These are phyloP conservation scores for Calophaca sinica DNA, from an alignment of 306 rosid genomes.

Conservation along the genomic window DNA sequence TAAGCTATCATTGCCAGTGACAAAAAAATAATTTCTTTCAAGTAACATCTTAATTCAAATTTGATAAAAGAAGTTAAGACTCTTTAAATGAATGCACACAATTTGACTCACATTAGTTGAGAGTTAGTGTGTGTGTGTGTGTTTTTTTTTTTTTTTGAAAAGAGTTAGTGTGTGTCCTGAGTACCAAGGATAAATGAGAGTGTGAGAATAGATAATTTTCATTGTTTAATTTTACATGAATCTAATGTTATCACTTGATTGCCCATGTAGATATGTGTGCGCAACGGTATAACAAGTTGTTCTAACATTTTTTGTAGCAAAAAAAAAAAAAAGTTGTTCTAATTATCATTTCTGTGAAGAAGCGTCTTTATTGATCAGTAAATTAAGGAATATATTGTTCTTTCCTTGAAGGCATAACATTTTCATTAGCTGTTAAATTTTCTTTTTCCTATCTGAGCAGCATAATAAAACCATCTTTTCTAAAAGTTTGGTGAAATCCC, in stretches of 20 bases:
- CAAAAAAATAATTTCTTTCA: too few relatives aligned
- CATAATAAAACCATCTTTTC: slow-evolving; percentile 15
- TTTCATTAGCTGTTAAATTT: slow-evolving; percentile 1
- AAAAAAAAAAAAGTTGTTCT: too few relatives aligned
- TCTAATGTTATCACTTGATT: background rate
- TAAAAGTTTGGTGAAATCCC: slow-evolving; percentile 5
- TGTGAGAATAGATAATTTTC: too few relatives aligned
- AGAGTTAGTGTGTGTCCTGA: background rate
- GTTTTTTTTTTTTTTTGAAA: too few relatives aligned
- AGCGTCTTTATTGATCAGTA: slow-evolving; percentile 19
- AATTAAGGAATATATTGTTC: slow-evolving; percentile 22
- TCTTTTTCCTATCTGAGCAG: slow-evolving; percentile 13
- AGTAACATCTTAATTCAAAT: too few relatives aligned
- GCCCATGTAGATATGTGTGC: too few relatives aligned
- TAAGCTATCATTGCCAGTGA: too few relatives aligned
- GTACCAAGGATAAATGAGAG: background rate
- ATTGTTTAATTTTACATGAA: too few relatives aligned
- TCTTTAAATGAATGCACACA: background rate
- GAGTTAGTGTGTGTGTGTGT: background rate
- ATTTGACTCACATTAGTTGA: background rate
- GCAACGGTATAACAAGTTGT: background rate
- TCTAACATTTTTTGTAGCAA: too few relatives aligned
- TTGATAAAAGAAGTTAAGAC: background rate
- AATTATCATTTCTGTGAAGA: background rate
- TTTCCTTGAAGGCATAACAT: slow-evolving; percentile 24